Base-by-base conservation (phyloP, 2,329 filamentous ascomycete genomes). In the Alternaria ventricosa region DNA sequence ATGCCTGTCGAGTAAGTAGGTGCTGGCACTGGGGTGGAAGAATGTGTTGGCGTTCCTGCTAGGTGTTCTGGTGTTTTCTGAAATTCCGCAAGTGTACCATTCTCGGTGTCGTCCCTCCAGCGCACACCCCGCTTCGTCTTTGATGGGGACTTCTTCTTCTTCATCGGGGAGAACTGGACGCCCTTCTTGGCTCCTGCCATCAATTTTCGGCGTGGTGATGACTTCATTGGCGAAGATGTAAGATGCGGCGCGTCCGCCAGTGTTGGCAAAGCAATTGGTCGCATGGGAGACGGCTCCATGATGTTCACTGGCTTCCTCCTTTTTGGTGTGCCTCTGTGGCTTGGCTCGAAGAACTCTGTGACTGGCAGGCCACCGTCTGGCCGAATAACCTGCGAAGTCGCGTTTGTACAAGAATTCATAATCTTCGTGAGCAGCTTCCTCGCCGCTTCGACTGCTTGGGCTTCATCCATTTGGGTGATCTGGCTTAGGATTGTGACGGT, bases 41-140 rank as follows among this genome's bases (percentile, higher is more conserved):
- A 87, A 23, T 66, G 79, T 54, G 89, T 87, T 7, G 89, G 87
- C 1, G 88, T 87, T 3, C 84, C 84, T 15, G 87, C 84, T 9
- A 86, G 79, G 75, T 90, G 92, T 78, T 94, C 87, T 1, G 96
- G 95, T 3, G 95, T 97, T 81, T 93, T 93, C 75, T 95, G 92
- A 76, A 95, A 97, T 77, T 98, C 96, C 11, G 92, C 94, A 60
- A 98, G 83, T 1, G 90, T 90, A 23, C 94, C 94, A 55, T 95
- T 89, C 75, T 96, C 91, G 3, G 90, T 93, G 72, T 98, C 96
- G 73, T 97, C 94, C 62, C 93, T 90, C 96, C 96, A 99, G 68
- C 95, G 88, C 6, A 99, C 95, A 49, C 87, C 90, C 64, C 94
- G 88, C 80, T 93, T 93, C 59, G 83, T 65, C 71, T 87, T 87